Base-by-base conservation (phyloP, 2,329 filamentous ascomycete genomes). In the Ceratocystis huliohia region DNA sequence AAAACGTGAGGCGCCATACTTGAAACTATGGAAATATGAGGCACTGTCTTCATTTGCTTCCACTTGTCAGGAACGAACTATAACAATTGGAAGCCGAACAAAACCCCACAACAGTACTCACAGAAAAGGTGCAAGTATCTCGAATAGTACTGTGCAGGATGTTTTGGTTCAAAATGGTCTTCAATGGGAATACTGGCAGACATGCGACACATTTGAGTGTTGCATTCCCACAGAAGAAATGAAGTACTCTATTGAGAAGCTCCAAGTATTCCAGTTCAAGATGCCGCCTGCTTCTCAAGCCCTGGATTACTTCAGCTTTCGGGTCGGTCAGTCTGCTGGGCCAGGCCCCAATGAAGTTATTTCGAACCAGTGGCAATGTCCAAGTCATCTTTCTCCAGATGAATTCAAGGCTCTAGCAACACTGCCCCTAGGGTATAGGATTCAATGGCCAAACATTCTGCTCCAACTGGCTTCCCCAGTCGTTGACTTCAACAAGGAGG, bases 361-460 rank as follows among this genome's bases (percentile, higher is more conserved):
- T 13, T 77, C 84, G 0, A 72, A 70, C 0, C 81, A 84, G 66
- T 73, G 70, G 0, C 63, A 72, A 0, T 85, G 82, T 62, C 82
- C 84, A 0, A 10, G 66, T 0, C 70, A 78, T 25, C 74, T 88
- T 66, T 75, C 79, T 0, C 67, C 83, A 0, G 78, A 80, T 0
- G 83, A 88, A 65, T 86, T 78, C 71, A 80, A 81, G 63, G 75
- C 78, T 0, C 77, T 86, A n/a, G 75, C 76, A 0, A 71, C 77
- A 0, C 69, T 87, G 2, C 76, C 80, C 0, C 71, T 79, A 1
- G 83, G 83, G 0, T 67, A 75, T 20, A 70, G 72, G 0, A 72
- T 84, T 7, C 81, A 83, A 63, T 87, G 83, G 80, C 70, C 75
- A 7, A 86, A 85, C 65, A 78, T 87, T 2, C 70, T 84, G 0